Base-by-base conservation (phyloP, 1,284 basidiomycete genomes). In the Fistulinella cinereoalba region DNA sequence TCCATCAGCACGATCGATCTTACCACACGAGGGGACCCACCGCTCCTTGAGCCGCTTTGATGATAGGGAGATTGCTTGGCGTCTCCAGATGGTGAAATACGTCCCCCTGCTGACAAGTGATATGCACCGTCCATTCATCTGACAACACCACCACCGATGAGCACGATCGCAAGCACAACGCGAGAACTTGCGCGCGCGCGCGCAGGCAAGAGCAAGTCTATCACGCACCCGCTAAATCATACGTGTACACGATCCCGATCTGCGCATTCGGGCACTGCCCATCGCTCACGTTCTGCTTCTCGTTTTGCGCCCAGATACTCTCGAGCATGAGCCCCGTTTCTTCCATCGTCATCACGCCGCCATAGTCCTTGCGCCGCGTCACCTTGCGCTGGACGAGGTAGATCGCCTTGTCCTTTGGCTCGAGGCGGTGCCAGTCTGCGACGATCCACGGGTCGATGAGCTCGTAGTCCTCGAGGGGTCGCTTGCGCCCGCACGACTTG, bases 161-260 rank as follows among this genome's bases (percentile, higher is more conserved):
- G 43, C 13, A 18, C 24, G 10, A 34, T 11, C 13, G 9, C 6
- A 13, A 16, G 16, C 29, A 15, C 2, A 13, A n/a, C 8, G 25
- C 8, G 25, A 12, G 25, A 12, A 27, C 25, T 6, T n/a, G 29
- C 29, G 6, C 6, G 10, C 8, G 19, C 16, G 10, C 2, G 23
- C n/a, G n/a, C n/a, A n/a, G n/a, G n/a, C n/a, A n/a, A n/a, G n/a
- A n/a, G n/a, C n/a, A n/a, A n/a, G n/a, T n/a, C n/a, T 31, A 32
- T 15, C 19, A 46, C 47, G 19, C 43, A 50, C 57, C 60, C 24
- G 41, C 18, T 5, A 56, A 19, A 47, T 59, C 61, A 46, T 71
- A 69, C 44, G 59, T 60, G 29, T 63, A 66, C 33, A 59, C 53
- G 45, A 71, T 61, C 0, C 51, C 66, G 9, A 69, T 54, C 16